Evolutionary conservation across 768 basidiomycete genomes (phyloP).

Genomic region (Hygrophorus russula): DNA sequence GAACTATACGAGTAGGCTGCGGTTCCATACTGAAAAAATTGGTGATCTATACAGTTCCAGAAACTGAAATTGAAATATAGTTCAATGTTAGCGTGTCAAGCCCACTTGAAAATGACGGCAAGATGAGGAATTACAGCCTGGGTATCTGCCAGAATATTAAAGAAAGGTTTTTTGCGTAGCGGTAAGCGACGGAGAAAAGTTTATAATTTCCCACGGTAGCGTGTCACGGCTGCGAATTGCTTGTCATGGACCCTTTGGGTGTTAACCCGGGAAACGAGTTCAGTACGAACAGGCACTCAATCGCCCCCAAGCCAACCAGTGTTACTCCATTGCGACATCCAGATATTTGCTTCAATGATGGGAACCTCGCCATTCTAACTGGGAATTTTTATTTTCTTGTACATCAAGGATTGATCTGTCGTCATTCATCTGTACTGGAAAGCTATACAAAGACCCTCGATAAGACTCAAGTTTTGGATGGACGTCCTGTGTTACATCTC

Average conservation of each 20-base stretch:
- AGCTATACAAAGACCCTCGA: slow-evolving; percentile 21
- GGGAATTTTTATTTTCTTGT: slow-evolving; percentile 53
- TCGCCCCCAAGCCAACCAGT: neutral
- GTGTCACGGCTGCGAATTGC: too few species aligned
- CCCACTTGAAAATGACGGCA: too few species aligned
- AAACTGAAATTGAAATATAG: slow-evolving; percentile 1
- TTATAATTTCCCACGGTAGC: too few species aligned
- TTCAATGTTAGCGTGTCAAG: too few species aligned
- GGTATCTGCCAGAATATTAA: too few species aligned
- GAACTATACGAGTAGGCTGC: slow-evolving; percentile 45
- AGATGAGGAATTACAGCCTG: too few species aligned
- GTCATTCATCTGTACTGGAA: slow-evolving; percentile 45
- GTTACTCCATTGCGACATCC: slow-evolving; percentile 27
- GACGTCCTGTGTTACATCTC: slow-evolving; percentile 41
- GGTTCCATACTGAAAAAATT: slow-evolving; percentile 4
- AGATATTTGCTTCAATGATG: slow-evolving; percentile 55
- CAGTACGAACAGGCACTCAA: slow-evolving; percentile 33
- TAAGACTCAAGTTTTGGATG: slow-evolving; percentile 34
- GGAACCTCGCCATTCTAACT: slow-evolving; percentile 55
- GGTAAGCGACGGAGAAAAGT: too few species aligned
- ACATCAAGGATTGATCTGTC: slow-evolving; percentile 52
- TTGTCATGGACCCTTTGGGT: neutral
- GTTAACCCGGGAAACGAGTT: slow-evolving; percentile 23
- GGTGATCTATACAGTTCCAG: neutral
- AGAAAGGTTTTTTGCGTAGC: too few species aligned